A percentile compares a stretch with the other conserved stretches of the same genome.
Conservation (phyloP, 768 basidiomycete genomes). For the Calocera cornea region DNA sequence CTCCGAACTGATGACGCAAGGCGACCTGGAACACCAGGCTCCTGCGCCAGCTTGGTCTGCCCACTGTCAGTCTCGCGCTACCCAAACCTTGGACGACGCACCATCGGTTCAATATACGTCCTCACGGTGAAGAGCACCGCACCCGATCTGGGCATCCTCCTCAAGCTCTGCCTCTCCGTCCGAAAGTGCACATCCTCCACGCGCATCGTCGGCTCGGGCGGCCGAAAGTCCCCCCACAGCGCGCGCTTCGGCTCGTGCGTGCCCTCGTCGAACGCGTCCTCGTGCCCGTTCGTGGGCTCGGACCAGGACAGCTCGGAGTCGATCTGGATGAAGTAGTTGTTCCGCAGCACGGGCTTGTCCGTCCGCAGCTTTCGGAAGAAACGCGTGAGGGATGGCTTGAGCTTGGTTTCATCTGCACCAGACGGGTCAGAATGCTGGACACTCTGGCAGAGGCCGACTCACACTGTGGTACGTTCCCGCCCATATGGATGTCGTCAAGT, state of each 20-base stretch:
- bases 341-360: constrained; percentile 56
- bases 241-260: constrained; percentile 9
- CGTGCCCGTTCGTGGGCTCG: constrained; percentile 38
- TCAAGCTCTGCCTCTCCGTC: constrained; percentile 51
- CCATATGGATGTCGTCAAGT: constrained; percentile 56
- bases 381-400: constrained; percentile 49
- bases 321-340: constrained; percentile 40
- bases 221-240: neutral
- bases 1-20: constrained; percentile 49
- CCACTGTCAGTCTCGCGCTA: neutral
- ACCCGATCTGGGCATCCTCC: constrained; percentile 48
- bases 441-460: constrained; percentile 18
- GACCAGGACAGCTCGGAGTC: constrained; percentile 47
- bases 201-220: neutral
- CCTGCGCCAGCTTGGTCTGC: constrained; percentile 34
- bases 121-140: constrained; percentile 52
- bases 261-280: constrained; percentile 32
- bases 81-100: neutral
- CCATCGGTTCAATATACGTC: neutral
- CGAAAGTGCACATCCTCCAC: constrained; percentile 36
- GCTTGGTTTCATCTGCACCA: constrained; percentile 41
- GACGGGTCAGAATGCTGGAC: neutral
- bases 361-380: constrained; percentile 55
- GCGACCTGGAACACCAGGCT: constrained; percentile 46
- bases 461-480: constrained; percentile 64